Conservation (phyloP, 1,139 yeast genomes). For the Debaryomycetaceae sp. region DNA sequence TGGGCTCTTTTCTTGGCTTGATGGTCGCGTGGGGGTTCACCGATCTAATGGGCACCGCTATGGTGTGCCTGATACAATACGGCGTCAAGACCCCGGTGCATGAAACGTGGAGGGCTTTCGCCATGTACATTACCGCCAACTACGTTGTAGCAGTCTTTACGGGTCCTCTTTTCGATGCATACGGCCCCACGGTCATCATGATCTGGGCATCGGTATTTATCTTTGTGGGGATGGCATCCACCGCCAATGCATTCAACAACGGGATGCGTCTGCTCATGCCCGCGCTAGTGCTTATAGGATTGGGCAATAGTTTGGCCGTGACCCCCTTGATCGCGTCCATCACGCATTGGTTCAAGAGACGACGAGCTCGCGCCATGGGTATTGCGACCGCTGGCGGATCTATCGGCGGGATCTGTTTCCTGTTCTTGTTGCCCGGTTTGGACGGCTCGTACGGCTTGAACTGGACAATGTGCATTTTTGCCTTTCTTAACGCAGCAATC, state of each 20-base stretch:
- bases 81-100: slow-evolving; percentile 31
- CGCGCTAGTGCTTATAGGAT: slow-evolving; percentile 46
- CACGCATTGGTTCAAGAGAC: slow-evolving; percentile 50
- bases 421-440: slow-evolving; percentile 41
- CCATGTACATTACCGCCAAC: slow-evolving; percentile 43
- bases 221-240: slow-evolving; percentile 38
- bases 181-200: slow-evolving; percentile 41
- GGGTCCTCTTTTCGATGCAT: slow-evolving; percentile 51
- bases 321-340: slow-evolving; percentile 49
- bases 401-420: slow-evolving; percentile 50
- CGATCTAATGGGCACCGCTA: slow-evolving; percentile 50
- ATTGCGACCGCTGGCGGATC: slow-evolving; percentile 54
- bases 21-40: slow-evolving; percentile 54
- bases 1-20: slow-evolving; percentile 52
- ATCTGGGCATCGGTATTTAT: slow-evolving; percentile 35
- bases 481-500: slow-evolving; percentile 34
- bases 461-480: slow-evolving; percentile 53
- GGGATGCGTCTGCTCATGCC: no score
- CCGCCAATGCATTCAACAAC: slow-evolving; percentile 51
- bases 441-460: slow-evolving; percentile 40
- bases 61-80: slow-evolving; percentile 44
- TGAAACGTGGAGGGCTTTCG: slow-evolving; percentile 53
- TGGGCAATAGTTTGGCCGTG: slow-evolving; percentile 47
- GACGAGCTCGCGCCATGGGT: slow-evolving; percentile 47
- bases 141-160: slow-evolving; percentile 48